Evolutionary conservation across 495 filamentous ascomycete genomes (phyloP), one percentile per base, ranked within the genome.

Genomic region (Platismatia glauca): DNA sequence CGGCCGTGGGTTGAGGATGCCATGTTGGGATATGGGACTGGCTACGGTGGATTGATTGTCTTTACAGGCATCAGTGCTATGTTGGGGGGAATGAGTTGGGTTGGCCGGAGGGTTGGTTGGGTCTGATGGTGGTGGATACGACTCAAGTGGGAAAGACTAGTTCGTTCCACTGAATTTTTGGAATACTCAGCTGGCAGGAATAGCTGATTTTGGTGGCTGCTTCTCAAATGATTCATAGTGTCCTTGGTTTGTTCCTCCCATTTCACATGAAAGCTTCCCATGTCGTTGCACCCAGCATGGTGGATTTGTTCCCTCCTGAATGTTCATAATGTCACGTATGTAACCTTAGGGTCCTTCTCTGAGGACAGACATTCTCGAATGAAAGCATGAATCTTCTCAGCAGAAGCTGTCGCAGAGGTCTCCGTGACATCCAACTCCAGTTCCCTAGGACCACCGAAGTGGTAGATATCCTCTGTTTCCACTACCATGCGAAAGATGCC

Each of bases 31-130:
- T 80, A 74, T 61, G 70, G 66, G 5, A 76, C 74, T 4, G 64
- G 74, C 20, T 80, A 78, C 64, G 76, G 77, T 8, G 63, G 65
- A 29, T 61, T 80, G 64, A 78, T 80, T 59, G 63, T 80, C 31
- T 80, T 80, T 55, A 80, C 78, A 22, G 78, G 76, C 13, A 66
- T 79, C 31, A 78, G 39, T 48, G 60, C 66, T 53, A 41, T 64
- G 43, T 39, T 62, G 35, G 67, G 67, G 39, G 57, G 67, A 18
- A 41, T 41, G 8, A 62, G 67, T 57, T 69, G 64, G 64, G 33
- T 65, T 29, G 58, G 53, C 18, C 57, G 64, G 48, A 53, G 67
- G 46, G 43, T 66, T 15, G 64, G 61, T 15, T 68, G 60, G 64
- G 55, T 60, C 13, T 68, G 6, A 52, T 13, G n/a, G 8, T 52